Conservation (phyloP, 192 early-diverging fungal species). For the Coemansia pectinata region DNA sequence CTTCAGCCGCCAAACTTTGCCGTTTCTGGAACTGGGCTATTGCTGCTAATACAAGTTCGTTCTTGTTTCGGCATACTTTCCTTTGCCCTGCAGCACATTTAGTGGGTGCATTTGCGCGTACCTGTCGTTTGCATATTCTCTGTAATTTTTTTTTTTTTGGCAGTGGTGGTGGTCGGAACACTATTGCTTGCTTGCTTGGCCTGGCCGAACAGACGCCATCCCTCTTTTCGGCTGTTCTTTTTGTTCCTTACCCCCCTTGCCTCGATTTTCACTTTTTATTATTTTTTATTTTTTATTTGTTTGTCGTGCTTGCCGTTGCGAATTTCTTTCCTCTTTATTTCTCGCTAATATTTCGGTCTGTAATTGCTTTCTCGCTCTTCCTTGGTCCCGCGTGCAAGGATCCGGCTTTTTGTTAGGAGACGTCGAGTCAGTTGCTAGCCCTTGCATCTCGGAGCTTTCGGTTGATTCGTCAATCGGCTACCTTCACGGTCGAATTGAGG, state of each 20-base stretch:
- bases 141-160: neutral
- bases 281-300: conserved; percentile 7
- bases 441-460: conserved; percentile 51
- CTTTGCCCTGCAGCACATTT: conserved; percentile 5
- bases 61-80: neutral
- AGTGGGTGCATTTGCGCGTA: neutral
- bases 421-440: conserved; percentile 27
- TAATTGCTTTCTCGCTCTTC: neutral
- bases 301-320: conserved; percentile 6
- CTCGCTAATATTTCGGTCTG: neutral
- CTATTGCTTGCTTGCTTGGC: neutral
- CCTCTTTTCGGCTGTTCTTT: conserved; percentile 11
- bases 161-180: neutral
- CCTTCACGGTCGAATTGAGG: conserved; percentile 27
- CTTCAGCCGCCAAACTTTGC: neutral
- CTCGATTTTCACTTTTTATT: conserved; percentile 2
- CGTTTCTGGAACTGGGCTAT: neutral
- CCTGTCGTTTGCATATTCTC: neutral
- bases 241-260: neutral
- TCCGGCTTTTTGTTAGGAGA: conserved; percentile 2
- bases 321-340: conserved; percentile 9
- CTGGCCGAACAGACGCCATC: conserved; percentile 3
- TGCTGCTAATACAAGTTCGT: neutral
- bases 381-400: conserved; percentile 3
- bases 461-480: conserved; percentile 53